These are phyloP conservation scores for Physcia stellaris DNA, from an alignment of 495 filamentous ascomycete genomes.

Conservation along the genomic window DNA sequence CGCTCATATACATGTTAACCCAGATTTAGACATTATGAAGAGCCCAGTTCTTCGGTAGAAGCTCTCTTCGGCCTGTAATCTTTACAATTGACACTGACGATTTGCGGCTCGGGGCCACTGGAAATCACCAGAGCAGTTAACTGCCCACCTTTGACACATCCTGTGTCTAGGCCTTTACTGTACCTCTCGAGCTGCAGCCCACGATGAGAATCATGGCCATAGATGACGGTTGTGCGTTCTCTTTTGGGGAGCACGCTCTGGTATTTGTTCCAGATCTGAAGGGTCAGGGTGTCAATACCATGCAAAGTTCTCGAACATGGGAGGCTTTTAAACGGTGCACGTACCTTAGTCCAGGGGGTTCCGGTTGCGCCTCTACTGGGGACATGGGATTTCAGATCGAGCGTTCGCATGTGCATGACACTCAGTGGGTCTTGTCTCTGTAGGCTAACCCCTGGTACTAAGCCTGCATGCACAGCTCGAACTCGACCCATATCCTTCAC, in stretches of 20 bases:
- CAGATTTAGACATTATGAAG: no score
- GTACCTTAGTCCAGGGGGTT: conserved; percentile 53
- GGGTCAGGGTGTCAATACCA: neutral
- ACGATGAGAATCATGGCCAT: conserved; percentile 70
- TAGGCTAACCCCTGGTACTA: conserved; percentile 59
- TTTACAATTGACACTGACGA: conserved; percentile 13
- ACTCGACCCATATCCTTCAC: conserved; percentile 45
- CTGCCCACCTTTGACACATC: conserved; percentile 59
- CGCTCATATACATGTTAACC: no score
- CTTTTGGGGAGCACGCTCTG: conserved; percentile 23
- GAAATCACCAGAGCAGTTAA: conserved; percentile 57
- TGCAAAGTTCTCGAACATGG: neutral
- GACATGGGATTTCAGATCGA: conserved; percentile 47
- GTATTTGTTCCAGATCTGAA: conserved; percentile 44
- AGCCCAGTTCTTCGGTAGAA: no score
- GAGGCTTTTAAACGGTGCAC: conserved; percentile 14
- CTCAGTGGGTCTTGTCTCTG: conserved; percentile 63
- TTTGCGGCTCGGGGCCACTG: conserved; percentile 12
- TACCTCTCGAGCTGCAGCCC: conserved; percentile 56
- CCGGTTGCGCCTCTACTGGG: conserved; percentile 45
- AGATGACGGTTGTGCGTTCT: conserved; percentile 46
- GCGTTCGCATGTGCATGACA: conserved; percentile 85
- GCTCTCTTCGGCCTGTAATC: conserved; percentile 10
- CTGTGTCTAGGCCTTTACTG: conserved; percentile 73
- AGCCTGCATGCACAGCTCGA: conserved; percentile 70